These are phyloP conservation scores for Cercospora beticola DNA, from an alignment of 2,329 filamentous ascomycete genomes.

Conservation along the genomic window DNA sequence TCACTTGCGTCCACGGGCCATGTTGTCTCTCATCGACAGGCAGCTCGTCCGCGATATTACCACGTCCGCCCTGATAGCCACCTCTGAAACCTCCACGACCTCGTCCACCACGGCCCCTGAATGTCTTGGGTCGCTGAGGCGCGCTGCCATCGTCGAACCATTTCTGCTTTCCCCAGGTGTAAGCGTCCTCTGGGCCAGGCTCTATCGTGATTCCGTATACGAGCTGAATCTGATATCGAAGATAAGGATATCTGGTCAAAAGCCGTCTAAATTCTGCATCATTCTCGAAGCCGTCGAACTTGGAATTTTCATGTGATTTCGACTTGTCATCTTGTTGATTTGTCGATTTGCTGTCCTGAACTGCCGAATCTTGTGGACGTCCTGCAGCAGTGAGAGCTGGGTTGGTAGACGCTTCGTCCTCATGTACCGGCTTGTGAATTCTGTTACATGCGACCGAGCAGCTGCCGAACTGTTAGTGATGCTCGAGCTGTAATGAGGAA, in stretches of 20 bases:
- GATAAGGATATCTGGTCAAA: slow-evolving; percentile 36
- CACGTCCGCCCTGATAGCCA: background rate
- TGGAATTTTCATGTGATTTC: slow-evolving; percentile 27
- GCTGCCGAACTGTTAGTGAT: slow-evolving; percentile 27
- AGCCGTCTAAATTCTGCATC: slow-evolving; percentile 37
- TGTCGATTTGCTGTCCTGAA: background rate
- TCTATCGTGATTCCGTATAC: slow-evolving; percentile 40
- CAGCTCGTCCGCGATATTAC: background rate
- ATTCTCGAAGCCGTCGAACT: slow-evolving; percentile 35
- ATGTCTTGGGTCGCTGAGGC: slow-evolving; percentile 21
- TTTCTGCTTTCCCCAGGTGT: slow-evolving; percentile 31
- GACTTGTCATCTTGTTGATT: slow-evolving; percentile 25
- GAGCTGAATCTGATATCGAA: slow-evolving; percentile 37
- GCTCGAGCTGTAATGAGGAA: background rate
- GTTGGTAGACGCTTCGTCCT: slow-evolving; percentile 19
- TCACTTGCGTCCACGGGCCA: slow-evolving; percentile 41
- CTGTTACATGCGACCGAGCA: slow-evolving; percentile 44
- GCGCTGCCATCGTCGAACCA: slow-evolving; percentile 21
- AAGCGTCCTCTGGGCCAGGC: slow-evolving; percentile 35
- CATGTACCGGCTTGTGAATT: slow-evolving; percentile 38
- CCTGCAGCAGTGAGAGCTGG: background rate
- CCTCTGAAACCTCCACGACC: slow-evolving; percentile 8
- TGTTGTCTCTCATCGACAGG: slow-evolving; percentile 27
- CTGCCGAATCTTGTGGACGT: background rate
- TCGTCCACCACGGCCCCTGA: slow-evolving; percentile 21